A percentile compares a stretch with the other conserved stretches of the same genome.
These are phyloP conservation scores for Pestalotiopsis sp. DNA, from an alignment of 2,329 filamentous ascomycete genomes.

Conservation along the genomic window DNA sequence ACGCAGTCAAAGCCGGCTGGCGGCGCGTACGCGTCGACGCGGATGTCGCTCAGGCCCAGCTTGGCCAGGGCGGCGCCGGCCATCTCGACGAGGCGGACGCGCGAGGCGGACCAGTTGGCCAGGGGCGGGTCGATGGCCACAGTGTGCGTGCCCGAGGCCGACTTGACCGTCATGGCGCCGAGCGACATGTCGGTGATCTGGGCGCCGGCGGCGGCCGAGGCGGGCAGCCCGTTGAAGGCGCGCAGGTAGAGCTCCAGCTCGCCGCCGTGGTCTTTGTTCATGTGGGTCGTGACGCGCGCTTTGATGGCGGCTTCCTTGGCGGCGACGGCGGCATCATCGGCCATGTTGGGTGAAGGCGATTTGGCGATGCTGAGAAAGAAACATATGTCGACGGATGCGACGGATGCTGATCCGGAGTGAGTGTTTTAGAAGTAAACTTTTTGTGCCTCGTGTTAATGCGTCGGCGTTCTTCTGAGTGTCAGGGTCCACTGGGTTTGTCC, in stretches of 20 bases:
- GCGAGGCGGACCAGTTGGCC: constrained; percentile 66
- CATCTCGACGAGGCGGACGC: constrained; percentile 74
- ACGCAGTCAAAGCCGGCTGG: constrained; percentile 50
- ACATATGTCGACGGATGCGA: neutral
- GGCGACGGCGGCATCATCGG: neutral
- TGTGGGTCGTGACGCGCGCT: constrained; percentile 73
- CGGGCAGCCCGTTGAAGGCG: constrained; percentile 65
- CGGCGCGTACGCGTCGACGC: constrained; percentile 41
- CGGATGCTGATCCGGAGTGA: neutral
- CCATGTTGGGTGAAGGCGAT: neutral
- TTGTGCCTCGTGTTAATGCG: no score
- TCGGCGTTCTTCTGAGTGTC: no score
- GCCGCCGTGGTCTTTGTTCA: constrained; percentile 81
- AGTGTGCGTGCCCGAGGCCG: constrained; percentile 47
- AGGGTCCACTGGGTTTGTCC: no score
- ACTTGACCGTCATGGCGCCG: constrained; percentile 61
- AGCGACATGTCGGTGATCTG: constrained; percentile 68
- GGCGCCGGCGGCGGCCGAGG: constrained; percentile 57
- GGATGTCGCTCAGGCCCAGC: constrained; percentile 59
- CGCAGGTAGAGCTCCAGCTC: constrained; percentile 80
- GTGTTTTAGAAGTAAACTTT: no score
- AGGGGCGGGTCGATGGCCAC: constrained; percentile 74
- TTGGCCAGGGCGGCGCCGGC: constrained; percentile 55
- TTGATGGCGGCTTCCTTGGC: constrained; percentile 38
- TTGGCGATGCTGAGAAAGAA: neutral